These are phyloP conservation scores for Croton laevigatus DNA, from an alignment of 441 rosid genomes.

Conservation along the genomic window DNA sequence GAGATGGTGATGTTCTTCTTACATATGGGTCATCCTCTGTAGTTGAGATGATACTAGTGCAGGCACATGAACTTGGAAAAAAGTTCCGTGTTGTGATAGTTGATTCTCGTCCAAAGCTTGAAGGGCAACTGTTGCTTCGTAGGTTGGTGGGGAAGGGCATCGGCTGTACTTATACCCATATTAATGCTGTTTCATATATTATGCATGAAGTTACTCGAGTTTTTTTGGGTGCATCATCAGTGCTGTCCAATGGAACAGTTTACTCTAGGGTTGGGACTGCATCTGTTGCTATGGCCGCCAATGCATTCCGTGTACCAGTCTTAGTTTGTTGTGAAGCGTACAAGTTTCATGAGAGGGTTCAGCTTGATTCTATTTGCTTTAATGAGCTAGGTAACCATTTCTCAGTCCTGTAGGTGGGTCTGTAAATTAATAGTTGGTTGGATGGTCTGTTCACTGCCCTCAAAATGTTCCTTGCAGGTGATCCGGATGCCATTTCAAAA, in stretches of 20 bases:
- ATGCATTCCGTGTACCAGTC: conserved; percentile 71
- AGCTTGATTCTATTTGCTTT: conserved; percentile 84
- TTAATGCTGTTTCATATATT: conserved; percentile 81
- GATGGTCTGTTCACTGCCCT: conserved; percentile 13
- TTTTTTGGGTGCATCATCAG: conserved; percentile 83
- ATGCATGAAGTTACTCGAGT: conserved; percentile 91
- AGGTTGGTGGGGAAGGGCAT: conserved; percentile 81
- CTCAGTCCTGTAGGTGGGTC: conserved; percentile 4
- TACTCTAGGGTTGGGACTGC: conserved; percentile 92
- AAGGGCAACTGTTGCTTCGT: conserved; percentile 72
- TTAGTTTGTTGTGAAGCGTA: conserved; percentile 94
- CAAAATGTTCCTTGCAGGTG: conserved; percentile 46
- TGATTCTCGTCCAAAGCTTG: conserved; percentile 87
- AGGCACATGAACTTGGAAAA: conserved; percentile 74
- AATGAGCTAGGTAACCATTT: conserved; percentile 75
- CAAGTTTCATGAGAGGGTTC: conserved; percentile 89
- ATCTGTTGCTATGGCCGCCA: conserved; percentile 89
- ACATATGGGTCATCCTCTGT: conserved; percentile 75
- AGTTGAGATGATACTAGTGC: conserved; percentile 76
- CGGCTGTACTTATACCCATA: conserved; percentile 71
- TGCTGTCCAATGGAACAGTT: conserved; percentile 85
- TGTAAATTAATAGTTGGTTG: background rate
- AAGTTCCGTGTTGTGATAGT: conserved; percentile 76
- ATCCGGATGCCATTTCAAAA: conserved; percentile 77
- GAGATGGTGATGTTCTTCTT: conserved; percentile 86